Evolutionary conservation across 108 stramenopile genomes (phyloP).

Genomic region (Phaeodactylum tricornutum): DNA sequence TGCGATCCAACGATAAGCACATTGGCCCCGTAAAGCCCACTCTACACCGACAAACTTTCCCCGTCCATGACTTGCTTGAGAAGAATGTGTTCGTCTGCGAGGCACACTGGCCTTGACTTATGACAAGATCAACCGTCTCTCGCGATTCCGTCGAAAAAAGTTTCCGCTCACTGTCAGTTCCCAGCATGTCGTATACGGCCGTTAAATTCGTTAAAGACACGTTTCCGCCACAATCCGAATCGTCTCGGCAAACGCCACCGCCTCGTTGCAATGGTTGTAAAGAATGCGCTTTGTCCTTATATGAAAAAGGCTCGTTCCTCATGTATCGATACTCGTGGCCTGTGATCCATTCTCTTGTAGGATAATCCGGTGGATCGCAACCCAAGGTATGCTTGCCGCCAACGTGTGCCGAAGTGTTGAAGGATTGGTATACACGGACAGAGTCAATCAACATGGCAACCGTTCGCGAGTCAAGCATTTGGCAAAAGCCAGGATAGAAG

Average conservation of each 20-base stretch:
- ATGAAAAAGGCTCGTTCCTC: slow-evolving; percentile 62
- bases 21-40: slow-evolving; percentile 70
- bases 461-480: slow-evolving; percentile 57
- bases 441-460: slow-evolving; percentile 75
- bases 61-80: slow-evolving; percentile 1
- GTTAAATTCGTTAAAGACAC: slow-evolving; percentile 22
- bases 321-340: slow-evolving; percentile 78
- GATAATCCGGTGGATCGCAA: slow-evolving; percentile 79
- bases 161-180: background rate
- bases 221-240: slow-evolving; percentile 69
- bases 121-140: too few species aligned
- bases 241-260: slow-evolving; percentile 52
- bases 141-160: background rate
- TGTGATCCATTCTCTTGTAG: slow-evolving; percentile 83
- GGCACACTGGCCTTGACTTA: background rate
- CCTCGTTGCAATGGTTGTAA: slow-evolving; percentile 66
- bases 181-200: slow-evolving; percentile 5
- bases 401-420: slow-evolving; percentile 55
- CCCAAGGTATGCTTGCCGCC: slow-evolving; percentile 84
- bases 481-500: slow-evolving; percentile 84
- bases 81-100: background rate
- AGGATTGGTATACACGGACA: slow-evolving; percentile 87
- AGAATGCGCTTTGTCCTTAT: slow-evolving; percentile 41
- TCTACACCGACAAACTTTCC: slow-evolving; percentile 60
- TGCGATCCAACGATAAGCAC: slow-evolving; percentile 56